Percentiles rank a stretch among this genome's conserved stretches.
Evolutionary conservation across 768 basidiomycete genomes (phyloP).

Genomic region (Trametes sanguinea): DNA sequence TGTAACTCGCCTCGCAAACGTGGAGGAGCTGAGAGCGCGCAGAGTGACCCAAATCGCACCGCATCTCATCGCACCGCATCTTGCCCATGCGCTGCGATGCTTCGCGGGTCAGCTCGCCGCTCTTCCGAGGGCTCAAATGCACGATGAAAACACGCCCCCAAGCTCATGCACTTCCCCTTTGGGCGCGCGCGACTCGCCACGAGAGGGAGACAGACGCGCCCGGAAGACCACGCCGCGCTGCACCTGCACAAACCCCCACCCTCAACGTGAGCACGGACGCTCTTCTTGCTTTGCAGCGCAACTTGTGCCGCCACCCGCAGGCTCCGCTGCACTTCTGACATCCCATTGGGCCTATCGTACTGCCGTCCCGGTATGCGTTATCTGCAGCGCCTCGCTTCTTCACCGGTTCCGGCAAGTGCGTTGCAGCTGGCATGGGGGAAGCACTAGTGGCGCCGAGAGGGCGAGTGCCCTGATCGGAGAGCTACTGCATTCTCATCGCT

Average conservation of each 20-base stretch:
- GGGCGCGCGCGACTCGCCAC: neutral
- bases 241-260: neutral
- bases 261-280: neutral
- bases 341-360: neutral
- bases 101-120: slow-evolving; percentile 13
- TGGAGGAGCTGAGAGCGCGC: neutral
- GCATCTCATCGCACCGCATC: slow-evolving; percentile 5
- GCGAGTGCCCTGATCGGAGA: neutral
- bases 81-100: slow-evolving; percentile 9
- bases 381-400: slow-evolving; percentile 3
- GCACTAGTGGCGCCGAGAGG: neutral
- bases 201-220: neutral
- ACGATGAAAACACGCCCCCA: neutral
- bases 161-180: neutral
- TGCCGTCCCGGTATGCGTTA: slow-evolving; percentile 11
- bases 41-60: neutral
- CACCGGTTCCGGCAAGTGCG: neutral
- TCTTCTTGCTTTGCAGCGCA: neutral
- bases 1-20: neutral
- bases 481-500: neutral
- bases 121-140: neutral
- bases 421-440: neutral
- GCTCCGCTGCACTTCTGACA: neutral
- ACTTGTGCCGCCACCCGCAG: neutral
- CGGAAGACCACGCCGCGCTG: neutral